Conservation (phyloP, 2,329 filamentous ascomycete species). For the Chaetothyriales sp. region DNA sequence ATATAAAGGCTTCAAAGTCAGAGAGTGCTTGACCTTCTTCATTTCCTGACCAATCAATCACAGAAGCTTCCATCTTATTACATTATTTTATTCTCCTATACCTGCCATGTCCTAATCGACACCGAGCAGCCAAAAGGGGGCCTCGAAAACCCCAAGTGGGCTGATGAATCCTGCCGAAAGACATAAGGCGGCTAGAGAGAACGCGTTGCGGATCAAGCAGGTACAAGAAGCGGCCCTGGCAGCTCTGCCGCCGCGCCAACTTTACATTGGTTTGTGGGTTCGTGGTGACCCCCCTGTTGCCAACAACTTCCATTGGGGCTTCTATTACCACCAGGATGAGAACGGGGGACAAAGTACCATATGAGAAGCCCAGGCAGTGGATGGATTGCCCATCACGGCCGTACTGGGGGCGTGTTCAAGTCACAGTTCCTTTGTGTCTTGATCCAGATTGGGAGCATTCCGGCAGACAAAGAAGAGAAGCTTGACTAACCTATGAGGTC, state of each 20-base stretch:
- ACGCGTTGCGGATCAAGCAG: neutral
- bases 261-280: constrained; percentile 18
- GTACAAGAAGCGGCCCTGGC: neutral
- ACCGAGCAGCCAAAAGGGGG: too few relatives aligned
- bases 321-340: constrained; percentile 17
- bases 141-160: neutral
- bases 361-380: constrained; percentile 13
- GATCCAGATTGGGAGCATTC: constrained; percentile 16
- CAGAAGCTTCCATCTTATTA: too few relatives aligned
- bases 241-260: neutral
- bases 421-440: constrained; percentile 18
- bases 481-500: constrained; percentile 18
- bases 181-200: neutral
- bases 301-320: constrained; percentile 23
- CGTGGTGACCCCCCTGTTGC: constrained; percentile 17
- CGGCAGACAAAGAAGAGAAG: constrained; percentile 3
- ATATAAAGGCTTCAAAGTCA: too few relatives aligned
- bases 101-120: neutral
- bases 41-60: too few relatives aligned
- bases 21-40: too few relatives aligned
- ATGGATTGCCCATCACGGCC: constrained; percentile 16
- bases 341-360: constrained; percentile 18
- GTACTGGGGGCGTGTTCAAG: constrained; percentile 12
- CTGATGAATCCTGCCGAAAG: neutral
- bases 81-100: too few relatives aligned